Percentiles rank a stretch among this genome's conserved stretches.
These are phyloP conservation scores for Teratosphaeria epicoccoides DNA, from an alignment of 2,329 filamentous ascomycete species.

Conservation along the genomic window DNA sequence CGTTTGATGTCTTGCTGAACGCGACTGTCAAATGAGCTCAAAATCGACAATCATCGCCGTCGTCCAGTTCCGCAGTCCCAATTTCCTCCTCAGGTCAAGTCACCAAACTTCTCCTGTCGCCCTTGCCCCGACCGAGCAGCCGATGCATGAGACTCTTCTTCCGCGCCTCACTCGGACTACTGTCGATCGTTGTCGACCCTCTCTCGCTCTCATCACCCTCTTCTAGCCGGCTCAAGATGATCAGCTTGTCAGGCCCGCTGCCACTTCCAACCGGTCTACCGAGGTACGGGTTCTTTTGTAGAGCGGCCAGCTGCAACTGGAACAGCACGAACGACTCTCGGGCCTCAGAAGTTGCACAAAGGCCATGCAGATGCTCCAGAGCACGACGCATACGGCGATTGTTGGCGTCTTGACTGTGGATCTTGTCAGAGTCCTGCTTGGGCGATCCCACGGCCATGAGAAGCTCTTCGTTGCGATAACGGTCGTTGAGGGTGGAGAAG, in stretches of 20 bases:
- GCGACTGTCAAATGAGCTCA: neutral
- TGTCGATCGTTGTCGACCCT: neutral
- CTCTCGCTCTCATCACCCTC: neutral
- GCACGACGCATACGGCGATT: slow-evolving; percentile 19
- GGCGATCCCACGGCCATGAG: slow-evolving; percentile 20
- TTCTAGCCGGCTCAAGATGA: slow-evolving; percentile 4
- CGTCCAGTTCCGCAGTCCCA: neutral
- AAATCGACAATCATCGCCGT: no score
- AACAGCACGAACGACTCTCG: slow-evolving; percentile 21
- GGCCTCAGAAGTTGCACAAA: slow-evolving; percentile 22
- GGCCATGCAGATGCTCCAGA: slow-evolving; percentile 17
- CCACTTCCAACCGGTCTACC: slow-evolving; percentile 10
- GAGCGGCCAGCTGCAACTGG: slow-evolving; percentile 18
- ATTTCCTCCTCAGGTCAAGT: no score
- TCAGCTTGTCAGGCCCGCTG: slow-evolving; percentile 7
- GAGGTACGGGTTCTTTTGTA: slow-evolving; percentile 15
- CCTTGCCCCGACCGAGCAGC: slow-evolving; percentile 21
- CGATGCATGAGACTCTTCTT: slow-evolving; percentile 26
- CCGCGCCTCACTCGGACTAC: slow-evolving; percentile 12
- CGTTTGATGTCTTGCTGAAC: neutral
- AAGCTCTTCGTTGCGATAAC: slow-evolving; percentile 37
- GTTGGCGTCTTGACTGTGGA: slow-evolving; percentile 21
- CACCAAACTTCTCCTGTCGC: slow-evolving; percentile 7
- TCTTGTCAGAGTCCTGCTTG: slow-evolving; percentile 17
- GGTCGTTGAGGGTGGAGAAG: slow-evolving; percentile 48